Evolutionary conservation across 495 filamentous ascomycete species (phyloP).

Genomic region (Jackrogersella multiformis): DNA sequence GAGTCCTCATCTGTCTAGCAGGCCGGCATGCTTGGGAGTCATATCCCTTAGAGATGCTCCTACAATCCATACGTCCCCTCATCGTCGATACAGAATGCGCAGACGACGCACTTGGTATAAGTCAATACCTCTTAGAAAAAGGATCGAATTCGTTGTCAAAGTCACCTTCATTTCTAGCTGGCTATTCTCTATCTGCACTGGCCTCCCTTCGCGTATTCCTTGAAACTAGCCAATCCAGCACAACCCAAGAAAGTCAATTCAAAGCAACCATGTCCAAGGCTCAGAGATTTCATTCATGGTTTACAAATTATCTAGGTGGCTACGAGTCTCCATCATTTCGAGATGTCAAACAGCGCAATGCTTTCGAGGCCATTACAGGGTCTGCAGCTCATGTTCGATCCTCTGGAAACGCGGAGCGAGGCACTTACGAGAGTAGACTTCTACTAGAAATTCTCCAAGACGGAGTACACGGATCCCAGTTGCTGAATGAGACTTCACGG

Average conservation of each 20-base stretch:
- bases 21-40: conserved; percentile 73
- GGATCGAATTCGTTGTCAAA: conserved; percentile 71
- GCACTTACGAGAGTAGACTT: conserved; percentile 74
- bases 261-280: conserved; percentile 72
- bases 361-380: conserved; percentile 71
- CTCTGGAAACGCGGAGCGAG: conserved; percentile 66
- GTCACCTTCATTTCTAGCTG: conserved; percentile 78
- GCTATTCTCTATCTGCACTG: conserved; percentile 77
- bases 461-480: conserved; percentile 63
- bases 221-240: conserved; percentile 69
- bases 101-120: conserved; percentile 88
- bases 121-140: conserved; percentile 80
- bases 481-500: conserved; percentile 74
- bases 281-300: conserved; percentile 74
- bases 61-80: conserved; percentile 81
- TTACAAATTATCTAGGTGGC: conserved; percentile 66
- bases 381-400: conserved; percentile 67
- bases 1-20: conserved; percentile 81
- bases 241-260: conserved; percentile 80
- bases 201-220: conserved; percentile 79
- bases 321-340: conserved; percentile 64
- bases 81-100: conserved; percentile 84
- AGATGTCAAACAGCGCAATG: conserved; percentile 53
- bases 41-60: conserved; percentile 92
- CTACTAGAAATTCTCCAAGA: conserved; percentile 79